Evolutionary conservation across 2,329 filamentous ascomycete genomes (phyloP), one percentile per base, ranked within the genome.

Genomic region (Camillea tinctor): DNA sequence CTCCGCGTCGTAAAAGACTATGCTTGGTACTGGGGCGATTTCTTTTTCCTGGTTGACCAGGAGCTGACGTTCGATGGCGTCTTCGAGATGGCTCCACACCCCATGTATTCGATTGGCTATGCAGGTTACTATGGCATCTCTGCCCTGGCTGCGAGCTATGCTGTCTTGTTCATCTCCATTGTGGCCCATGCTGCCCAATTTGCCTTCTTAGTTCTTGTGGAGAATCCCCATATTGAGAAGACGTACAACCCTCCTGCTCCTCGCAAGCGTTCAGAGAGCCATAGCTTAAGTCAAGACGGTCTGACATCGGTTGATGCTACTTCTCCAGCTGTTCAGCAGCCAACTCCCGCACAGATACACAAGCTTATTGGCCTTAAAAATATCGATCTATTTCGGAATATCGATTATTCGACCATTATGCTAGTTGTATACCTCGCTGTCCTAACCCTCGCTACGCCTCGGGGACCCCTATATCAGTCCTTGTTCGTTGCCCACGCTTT

Each of bases 21-120:
- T 79, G 95, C 95, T 24, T 99, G 95, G 95, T 99, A 98, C 78
- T 99, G 95, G 95, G 95, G 95, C 63, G 95, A 99, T 77, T 98
- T 98, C 79, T 99, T 98, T 82, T 99, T 93, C 77, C 88, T 99
- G 72, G 92, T 99, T 75, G 95, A 99, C 77, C 93, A 98, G 78
- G 92, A 97, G 73, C 82, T 99, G 74, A 98, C 93, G 54, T 99
- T 99, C 75, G 95, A 99, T 73, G 95, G 95, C 59, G 95, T 99
- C 64, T 99, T 98, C 74, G 95, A 99, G 79, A 96, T 99, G 89
- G 95, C 95, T 20, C 95, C 95, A 30, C 95, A 98, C 74, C 94
- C 94, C 64, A 98, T 98, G 94, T 98, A 98, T 79, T 97, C 93
- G 58, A 94, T 98, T 71, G 95, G 95, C 48, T 99, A 99, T 76